Percentiles rank a stretch among this genome's conserved stretches.
Conservation (phyloP, 305 asterid species). For the Andrographis paniculata region DNA sequence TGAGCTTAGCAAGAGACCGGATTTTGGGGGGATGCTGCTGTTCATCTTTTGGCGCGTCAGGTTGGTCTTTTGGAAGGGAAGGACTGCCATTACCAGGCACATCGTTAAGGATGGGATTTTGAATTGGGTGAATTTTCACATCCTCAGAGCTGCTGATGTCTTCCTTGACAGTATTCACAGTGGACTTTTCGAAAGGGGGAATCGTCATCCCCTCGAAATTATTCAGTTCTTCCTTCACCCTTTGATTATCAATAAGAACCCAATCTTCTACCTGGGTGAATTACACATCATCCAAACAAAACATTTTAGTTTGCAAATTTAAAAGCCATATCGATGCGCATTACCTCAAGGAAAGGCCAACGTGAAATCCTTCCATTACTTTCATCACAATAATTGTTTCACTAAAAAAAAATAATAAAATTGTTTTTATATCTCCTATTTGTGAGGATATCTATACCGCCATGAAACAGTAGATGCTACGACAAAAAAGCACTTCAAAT, state of each 20-base stretch:
- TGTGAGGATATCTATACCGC: too few relatives aligned
- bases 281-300: too few relatives aligned
- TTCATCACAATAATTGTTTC: too few relatives aligned
- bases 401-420: too few relatives aligned
- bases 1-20: slow-evolving; percentile 37
- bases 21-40: slow-evolving; percentile 30
- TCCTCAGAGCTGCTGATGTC: slow-evolving; percentile 27
- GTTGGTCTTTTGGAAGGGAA: slow-evolving; percentile 19
- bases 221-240: slow-evolving; percentile 31
- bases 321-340: too few relatives aligned
- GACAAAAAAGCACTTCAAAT: too few relatives aligned
- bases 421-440: too few relatives aligned
- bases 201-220: slow-evolving; percentile 17
- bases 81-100: slow-evolving; percentile 19
- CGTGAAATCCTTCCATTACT: too few relatives aligned
- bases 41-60: slow-evolving; percentile 26
- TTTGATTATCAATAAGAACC: slow-evolving; percentile 32
- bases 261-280: slow-evolving; percentile 50
- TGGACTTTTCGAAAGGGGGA: slow-evolving; percentile 17
- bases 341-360: too few relatives aligned
- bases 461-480: too few relatives aligned
- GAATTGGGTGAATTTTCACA: slow-evolving; percentile 24
- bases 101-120: slow-evolving; percentile 24
- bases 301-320: too few relatives aligned
- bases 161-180: slow-evolving; percentile 1